Base-by-base conservation (phyloP, 2,329 filamentous ascomycete species). In the Aspergillus spinulosporus region DNA sequence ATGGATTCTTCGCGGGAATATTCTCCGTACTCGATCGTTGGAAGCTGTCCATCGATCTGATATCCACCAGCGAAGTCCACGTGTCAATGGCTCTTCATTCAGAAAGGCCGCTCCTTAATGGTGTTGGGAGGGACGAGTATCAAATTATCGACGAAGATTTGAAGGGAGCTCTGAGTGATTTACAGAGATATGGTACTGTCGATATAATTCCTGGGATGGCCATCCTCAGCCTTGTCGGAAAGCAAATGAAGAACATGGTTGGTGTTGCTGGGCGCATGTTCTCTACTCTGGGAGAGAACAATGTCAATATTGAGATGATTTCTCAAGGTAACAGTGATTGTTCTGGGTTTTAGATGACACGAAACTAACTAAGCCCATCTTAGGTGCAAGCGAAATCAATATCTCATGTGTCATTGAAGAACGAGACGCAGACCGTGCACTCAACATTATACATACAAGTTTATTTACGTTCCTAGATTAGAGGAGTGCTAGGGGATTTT, bases 251-350 rank as follows among this genome's bases (percentile, higher is more conserved):
- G 80, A 94, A 96, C 74, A 97, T 97, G 92, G 82, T 90, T 56
- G 94, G 94, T 60, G 91, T 99, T 60, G 90, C 90, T 5, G 94
- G 94, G 29, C 87, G 84, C 65, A 97, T 99, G 89, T 97, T 99
- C 75, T 90, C 89, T 47, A 95, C 92, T 1, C 80, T 99, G 14
- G 94, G 94, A 43, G 90, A 97, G 71, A 89, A 96, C 72, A 89
- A 90, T 66, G 87, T 99, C 70, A 99, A 99, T 72, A 91, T 99
- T 65, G 94, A 99, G 78, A 99, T 99, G 94, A 99, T 99, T 64
- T 96, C 91, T 26, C 94, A 99, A 78, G 94, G 94, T 93, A 81
- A 68, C 80, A n/a, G 49, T 44, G 29, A 39, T 51, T 49, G 15
- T 37, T 21, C 47, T 12, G 21, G 52, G 50, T 44, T 11, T 44